Evolutionary conservation across 2,329 filamentous ascomycete species (phyloP).

Genomic region (Cadophora sp.): DNA sequence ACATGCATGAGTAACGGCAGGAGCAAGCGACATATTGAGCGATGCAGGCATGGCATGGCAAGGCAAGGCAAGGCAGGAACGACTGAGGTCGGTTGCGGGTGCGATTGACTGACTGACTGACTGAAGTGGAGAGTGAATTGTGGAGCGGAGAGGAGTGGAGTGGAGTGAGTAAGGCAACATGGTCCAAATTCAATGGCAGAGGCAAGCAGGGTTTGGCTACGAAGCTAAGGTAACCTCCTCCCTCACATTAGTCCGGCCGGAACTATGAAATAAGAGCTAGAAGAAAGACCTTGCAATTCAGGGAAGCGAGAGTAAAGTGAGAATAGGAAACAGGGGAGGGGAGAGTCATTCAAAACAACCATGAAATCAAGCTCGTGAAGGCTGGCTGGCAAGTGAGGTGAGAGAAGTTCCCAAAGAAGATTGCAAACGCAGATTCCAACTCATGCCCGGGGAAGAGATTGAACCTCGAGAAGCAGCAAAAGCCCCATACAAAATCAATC

Average conservation of each 20-base stretch:
- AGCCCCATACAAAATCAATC: not conserved
- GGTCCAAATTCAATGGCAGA: not conserved
- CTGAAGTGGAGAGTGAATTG: not conserved
- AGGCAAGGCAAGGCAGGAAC: conserved; percentile 2
- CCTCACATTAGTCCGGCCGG: too few relatives aligned
- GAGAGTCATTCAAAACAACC: not conserved
- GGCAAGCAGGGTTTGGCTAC: not conserved
- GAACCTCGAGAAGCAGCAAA: not conserved
- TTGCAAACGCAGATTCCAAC: not conserved
- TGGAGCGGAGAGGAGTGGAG: too few relatives aligned
- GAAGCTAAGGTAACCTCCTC: too few relatives aligned
- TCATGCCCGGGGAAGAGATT: not conserved
- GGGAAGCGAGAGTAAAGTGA: not conserved
- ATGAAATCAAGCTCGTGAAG: not conserved
- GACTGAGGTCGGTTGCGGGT: not conserved
- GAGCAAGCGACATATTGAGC: not conserved
- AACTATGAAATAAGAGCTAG: too few relatives aligned
- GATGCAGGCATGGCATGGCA: not conserved
- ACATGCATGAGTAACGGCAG: not conserved
- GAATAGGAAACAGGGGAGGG: too few relatives aligned
- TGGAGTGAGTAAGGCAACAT: not conserved
- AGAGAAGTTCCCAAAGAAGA: not conserved
- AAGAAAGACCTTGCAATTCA: too few relatives aligned
- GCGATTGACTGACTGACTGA: too few relatives aligned
- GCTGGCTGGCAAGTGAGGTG: not conserved